Evolutionary conservation across 306 rosid genomes (phyloP), one percentile per base, ranked within the genome.

Genomic region (Castanea sativa): DNA sequence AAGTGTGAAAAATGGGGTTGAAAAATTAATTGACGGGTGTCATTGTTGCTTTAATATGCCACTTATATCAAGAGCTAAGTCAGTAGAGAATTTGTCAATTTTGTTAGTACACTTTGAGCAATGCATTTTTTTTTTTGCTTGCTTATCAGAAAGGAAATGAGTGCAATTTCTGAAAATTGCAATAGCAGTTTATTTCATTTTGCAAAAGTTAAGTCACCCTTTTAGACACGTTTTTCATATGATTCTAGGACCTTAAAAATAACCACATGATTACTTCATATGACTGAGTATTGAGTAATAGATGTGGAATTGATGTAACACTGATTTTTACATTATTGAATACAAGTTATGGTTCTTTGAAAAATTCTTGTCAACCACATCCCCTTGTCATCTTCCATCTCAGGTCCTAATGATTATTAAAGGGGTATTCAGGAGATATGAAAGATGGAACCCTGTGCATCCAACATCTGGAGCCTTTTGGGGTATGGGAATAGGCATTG

Each of bases 401-500:
- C 80, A 94, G 97, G 90, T 85, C 73, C 45, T 1, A 43, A 94
- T 91, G 97, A 91, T 90, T 30, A 94, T 94, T 83, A 92, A 94
- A 83, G 97, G 97, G 67, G 63, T 90, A 77, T 80, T 88, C 73
- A 49, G 88, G 74, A 94, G 92, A 81, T 88, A 90, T 68, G 56
- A 87, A 84, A 92, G 91, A 86, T 94, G 98, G 98, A 92, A 92
- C 77, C 97, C 92, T 52, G 97, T 94, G 71, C 97, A 88, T 84
- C 98, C 98, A 74, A 91, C 97, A 41, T 69, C 77, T 78, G 98
- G 98, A 25, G 91, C 98, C 60, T 94, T 94, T 83, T 92, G 93
- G 94, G 98, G 98, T 29, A 88, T 94, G 95, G 98, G 98, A 68
- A 75, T 94, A 67, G 98, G 98, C 29, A 64, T 92, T 71, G 98